These are phyloP conservation scores for Cyclotella cryptica DNA, from an alignment of 108 stramenopile genomes.

Conservation along the genomic window DNA sequence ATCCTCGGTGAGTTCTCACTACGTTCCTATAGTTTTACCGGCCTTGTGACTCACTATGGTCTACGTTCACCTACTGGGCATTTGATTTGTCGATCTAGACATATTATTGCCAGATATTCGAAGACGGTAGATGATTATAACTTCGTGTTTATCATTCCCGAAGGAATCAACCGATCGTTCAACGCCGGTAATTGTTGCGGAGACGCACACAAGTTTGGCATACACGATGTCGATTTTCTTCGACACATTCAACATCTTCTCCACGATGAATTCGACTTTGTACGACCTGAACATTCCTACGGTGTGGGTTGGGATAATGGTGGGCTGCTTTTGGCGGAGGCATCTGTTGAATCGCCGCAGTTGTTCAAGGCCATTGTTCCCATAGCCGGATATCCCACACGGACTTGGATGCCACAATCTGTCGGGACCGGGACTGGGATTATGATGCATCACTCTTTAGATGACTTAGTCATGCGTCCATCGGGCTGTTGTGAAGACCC, in stretches of 20 bases:
- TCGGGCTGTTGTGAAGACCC: no score
- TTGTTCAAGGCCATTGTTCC: no score
- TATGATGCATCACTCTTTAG: no score
- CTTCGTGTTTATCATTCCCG: conserved; percentile 53
- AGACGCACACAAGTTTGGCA: conserved; percentile 38
- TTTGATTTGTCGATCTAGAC: no score
- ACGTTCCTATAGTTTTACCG: no score
- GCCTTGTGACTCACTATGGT: no score
- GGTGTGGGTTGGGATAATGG: conserved; percentile 62
- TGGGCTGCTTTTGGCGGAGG: conserved; percentile 50
- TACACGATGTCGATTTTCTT: conserved; percentile 58
- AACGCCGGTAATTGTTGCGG: conserved; percentile 63
- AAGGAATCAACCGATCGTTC: conserved; percentile 43
- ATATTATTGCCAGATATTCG: background rate
- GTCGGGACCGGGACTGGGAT: conserved; percentile 6
- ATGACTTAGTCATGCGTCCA: no score
- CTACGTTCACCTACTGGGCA: no score
- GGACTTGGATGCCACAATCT: background rate
- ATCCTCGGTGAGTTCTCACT: conserved; percentile 1
- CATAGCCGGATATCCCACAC: conserved; percentile 47
- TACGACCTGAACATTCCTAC: conserved; percentile 42
- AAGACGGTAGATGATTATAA: no score
- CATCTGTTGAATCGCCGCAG: conserved; percentile 2
- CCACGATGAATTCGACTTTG: conserved; percentile 14
- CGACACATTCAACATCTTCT: conserved; percentile 32